A percentile compares a stretch with the other conserved stretches of the same genome.
Conservation (phyloP, 2,329 filamentous ascomycete species). For the Penicillium sp. region DNA sequence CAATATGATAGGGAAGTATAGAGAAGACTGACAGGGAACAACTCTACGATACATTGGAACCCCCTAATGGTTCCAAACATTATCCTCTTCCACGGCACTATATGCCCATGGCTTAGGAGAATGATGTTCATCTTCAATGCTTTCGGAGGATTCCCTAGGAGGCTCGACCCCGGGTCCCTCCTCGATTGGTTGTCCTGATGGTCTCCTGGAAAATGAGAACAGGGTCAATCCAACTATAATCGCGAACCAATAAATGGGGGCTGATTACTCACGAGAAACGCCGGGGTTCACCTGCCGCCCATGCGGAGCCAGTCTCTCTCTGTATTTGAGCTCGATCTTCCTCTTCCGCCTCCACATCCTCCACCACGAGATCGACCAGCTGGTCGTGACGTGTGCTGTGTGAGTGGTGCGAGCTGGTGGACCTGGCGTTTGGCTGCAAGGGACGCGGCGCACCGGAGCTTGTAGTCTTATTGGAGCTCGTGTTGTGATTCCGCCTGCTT, state of each 20-base stretch:
- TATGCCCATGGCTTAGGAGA: conserved; percentile 22
- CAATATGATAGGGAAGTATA: neutral
- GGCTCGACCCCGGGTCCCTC: conserved; percentile 17
- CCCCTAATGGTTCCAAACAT: conserved; percentile 32
- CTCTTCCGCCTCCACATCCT: conserved; percentile 59
- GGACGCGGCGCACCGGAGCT: conserved; percentile 21
- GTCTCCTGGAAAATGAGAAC: conserved; percentile 25
- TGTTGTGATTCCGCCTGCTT: conserved; percentile 24
- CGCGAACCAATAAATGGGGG: conserved; percentile 2
- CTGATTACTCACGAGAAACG: conserved; percentile 31
- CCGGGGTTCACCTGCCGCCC: conserved; percentile 48
- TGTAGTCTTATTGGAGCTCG: conserved; percentile 33
- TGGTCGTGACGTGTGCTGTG: conserved; percentile 58
- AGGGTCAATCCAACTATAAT: conserved; percentile 16
- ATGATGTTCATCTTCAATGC: conserved; percentile 15
- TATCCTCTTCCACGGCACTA: conserved; percentile 35
- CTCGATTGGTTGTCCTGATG: conserved; percentile 29
- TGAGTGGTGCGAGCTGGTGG: conserved; percentile 52
- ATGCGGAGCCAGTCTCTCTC: conserved; percentile 58
- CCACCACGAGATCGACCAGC: conserved; percentile 63
- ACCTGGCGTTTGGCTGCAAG: conserved; percentile 30
- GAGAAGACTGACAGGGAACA: neutral
- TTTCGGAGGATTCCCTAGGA: conserved; percentile 7
- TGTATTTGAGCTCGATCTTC: conserved; percentile 58
- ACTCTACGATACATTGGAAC: neutral